Conservation (phyloP, 2,329 filamentous ascomycete genomes). For the Penicillium paneum region DNA sequence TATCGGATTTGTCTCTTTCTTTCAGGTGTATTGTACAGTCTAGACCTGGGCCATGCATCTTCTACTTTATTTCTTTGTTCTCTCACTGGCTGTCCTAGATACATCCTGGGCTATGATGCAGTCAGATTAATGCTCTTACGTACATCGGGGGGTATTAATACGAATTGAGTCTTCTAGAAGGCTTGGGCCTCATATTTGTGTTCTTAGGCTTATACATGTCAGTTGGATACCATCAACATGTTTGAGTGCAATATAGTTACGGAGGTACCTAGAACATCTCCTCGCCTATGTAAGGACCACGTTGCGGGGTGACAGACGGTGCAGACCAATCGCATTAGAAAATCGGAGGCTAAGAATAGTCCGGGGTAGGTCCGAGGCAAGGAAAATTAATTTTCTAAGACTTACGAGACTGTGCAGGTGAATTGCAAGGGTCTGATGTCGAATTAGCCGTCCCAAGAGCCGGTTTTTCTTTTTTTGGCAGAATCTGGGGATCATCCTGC, state of each 20-base stretch:
- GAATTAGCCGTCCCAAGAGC: not conserved
- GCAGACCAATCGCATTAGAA: too few relatives aligned
- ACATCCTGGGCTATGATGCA: not conserved
- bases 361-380: not conserved
- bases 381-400: not conserved
- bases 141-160: not conserved
- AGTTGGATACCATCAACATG: not conserved
- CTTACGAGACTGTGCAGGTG: not conserved
- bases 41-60: not conserved
- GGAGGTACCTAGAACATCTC: not conserved
- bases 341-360: too few relatives aligned
- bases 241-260: not conserved
- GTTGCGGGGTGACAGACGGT: too few relatives aligned
- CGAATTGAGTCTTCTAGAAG: not conserved
- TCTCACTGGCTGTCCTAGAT: not conserved
- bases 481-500: not conserved
- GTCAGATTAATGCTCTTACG: not conserved
- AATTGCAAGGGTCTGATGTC: not conserved
- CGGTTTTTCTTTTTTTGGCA: not conserved
- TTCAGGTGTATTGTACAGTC: not conserved
- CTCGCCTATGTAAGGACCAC: too few relatives aligned
- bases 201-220: not conserved
- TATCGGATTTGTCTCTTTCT: not conserved
- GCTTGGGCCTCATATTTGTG: not conserved
- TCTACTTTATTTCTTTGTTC: not conserved